Evolutionary conservation across 495 filamentous ascomycete genomes (phyloP).

Genomic region (Aspergillus bridgeri): DNA sequence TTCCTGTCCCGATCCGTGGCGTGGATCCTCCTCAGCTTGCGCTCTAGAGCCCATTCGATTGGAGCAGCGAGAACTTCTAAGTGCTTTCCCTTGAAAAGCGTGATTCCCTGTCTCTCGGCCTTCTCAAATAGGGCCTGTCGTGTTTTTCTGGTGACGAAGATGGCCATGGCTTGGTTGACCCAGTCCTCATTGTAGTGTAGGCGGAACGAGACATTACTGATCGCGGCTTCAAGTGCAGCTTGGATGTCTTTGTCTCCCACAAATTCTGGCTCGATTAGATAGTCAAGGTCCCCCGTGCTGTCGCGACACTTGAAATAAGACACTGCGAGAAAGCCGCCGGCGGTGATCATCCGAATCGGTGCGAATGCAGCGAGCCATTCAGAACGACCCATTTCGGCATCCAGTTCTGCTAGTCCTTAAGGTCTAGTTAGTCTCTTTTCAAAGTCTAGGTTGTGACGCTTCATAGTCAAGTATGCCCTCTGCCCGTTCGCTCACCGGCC

Average conservation of each 20-base stretch:
- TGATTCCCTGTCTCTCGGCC: constrained; percentile 28
- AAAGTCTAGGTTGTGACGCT: background rate
- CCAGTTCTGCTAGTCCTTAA: constrained; percentile 26
- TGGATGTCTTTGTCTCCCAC: constrained; percentile 26
- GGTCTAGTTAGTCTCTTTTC: background rate
- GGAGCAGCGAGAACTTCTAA: constrained; percentile 25
- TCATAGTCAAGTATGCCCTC: background rate
- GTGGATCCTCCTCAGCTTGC: constrained; percentile 31
- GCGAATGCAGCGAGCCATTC: constrained; percentile 31
- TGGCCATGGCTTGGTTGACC: constrained; percentile 28
- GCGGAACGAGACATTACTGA: constrained; percentile 13
- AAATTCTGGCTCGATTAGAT: constrained; percentile 28
- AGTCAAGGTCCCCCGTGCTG: constrained; percentile 31
- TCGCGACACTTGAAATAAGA: constrained; percentile 26
- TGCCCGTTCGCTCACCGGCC: background rate
- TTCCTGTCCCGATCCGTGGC: constrained; percentile 14
- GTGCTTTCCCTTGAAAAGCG: constrained; percentile 22
- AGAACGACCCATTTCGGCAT: constrained; percentile 24
- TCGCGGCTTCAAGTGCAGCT: constrained; percentile 16
- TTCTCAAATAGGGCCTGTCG: constrained; percentile 19
- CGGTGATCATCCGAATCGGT: constrained; percentile 27
- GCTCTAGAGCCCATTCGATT: constrained; percentile 35
- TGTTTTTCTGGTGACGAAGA: constrained; percentile 25
- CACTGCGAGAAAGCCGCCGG: constrained; percentile 30
- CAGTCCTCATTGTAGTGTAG: constrained; percentile 24